phyloP scores from a whole-genome alignment of 73 alveolate genomes.

The Urostyla sp. region DNA sequence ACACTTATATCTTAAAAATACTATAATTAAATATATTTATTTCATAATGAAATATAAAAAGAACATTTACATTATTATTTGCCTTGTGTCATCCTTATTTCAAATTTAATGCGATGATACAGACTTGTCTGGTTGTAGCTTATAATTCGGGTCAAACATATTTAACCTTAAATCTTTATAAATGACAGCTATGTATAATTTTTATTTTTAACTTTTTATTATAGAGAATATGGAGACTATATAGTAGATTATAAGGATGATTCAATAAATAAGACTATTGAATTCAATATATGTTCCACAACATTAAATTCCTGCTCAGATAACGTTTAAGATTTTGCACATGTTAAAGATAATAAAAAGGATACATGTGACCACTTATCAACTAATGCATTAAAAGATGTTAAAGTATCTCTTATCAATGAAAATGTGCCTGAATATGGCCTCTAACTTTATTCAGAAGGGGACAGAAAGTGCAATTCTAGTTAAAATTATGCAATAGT shows the following conservation, averaged over 20 bases:
- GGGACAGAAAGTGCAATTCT: constrained; percentile 13
- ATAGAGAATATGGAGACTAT: constrained; percentile 31
- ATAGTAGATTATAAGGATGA: background rate
- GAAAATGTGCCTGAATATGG: background rate
- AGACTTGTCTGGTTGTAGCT: constrained; percentile 50
- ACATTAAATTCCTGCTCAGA: constrained; percentile 28
- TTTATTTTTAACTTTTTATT: too few relatives aligned
- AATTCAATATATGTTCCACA: constrained; percentile 8
- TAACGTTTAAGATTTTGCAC: constrained; percentile 14
- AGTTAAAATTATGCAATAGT: background rate
- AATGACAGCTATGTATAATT: background rate
- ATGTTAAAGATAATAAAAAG: constrained; percentile 31
- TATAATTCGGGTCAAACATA: background rate
- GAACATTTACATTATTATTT: too few relatives aligned
- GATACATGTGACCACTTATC: constrained; percentile 12
- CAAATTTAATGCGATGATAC: too few relatives aligned
- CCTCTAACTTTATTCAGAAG: background rate
- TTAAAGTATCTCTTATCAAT: background rate
- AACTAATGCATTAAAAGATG: constrained; percentile 7
- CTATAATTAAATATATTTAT: too few relatives aligned
- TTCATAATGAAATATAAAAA: too few relatives aligned
- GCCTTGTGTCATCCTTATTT: too few relatives aligned
- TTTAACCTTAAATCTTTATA: constrained; percentile 11
- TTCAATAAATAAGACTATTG: background rate
- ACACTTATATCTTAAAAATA: too few relatives aligned